Evolutionary conservation across 2,329 filamentous ascomycete species (phyloP).

Genomic region (Nemania serpens): DNA sequence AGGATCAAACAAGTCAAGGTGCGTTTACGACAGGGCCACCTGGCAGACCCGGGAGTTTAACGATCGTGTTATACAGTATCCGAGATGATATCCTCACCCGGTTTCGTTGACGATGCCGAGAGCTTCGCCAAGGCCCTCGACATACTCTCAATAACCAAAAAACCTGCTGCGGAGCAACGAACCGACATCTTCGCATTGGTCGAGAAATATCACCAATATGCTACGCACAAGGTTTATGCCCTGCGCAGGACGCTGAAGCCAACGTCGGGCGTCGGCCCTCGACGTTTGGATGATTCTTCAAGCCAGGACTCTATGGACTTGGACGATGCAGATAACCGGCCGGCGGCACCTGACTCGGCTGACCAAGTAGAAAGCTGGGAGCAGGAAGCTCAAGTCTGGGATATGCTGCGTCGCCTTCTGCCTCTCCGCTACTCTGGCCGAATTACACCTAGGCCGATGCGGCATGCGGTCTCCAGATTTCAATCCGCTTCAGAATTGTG

Average conservation of each 20-base stretch:
- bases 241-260: constrained; percentile 49
- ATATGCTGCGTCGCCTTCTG: constrained; percentile 76
- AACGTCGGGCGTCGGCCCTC: constrained; percentile 39
- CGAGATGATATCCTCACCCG: constrained; percentile 27
- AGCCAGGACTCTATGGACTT: constrained; percentile 59
- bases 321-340: constrained; percentile 53
- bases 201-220: constrained; percentile 65
- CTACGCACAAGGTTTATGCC: constrained; percentile 50
- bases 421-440: constrained; percentile 65
- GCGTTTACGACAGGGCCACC: constrained; percentile 6
- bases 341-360: constrained; percentile 34
- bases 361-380: constrained; percentile 69
- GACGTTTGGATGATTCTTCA: constrained; percentile 42
- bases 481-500: constrained; percentile 50
- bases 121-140: constrained; percentile 84
- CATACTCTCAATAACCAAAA: constrained; percentile 63
- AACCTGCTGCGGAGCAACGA: constrained; percentile 59
- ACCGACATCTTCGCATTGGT: constrained; percentile 71
- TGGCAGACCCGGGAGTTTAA: background rate
- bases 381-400: constrained; percentile 88
- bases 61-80: constrained; percentile 25
- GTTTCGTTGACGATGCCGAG: constrained; percentile 71
- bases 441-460: constrained; percentile 42
- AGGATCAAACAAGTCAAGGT: constrained; percentile 31
- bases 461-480: constrained; percentile 40